Conservation (phyloP, 441 rosid species). For the Francoa sonchifolia region DNA sequence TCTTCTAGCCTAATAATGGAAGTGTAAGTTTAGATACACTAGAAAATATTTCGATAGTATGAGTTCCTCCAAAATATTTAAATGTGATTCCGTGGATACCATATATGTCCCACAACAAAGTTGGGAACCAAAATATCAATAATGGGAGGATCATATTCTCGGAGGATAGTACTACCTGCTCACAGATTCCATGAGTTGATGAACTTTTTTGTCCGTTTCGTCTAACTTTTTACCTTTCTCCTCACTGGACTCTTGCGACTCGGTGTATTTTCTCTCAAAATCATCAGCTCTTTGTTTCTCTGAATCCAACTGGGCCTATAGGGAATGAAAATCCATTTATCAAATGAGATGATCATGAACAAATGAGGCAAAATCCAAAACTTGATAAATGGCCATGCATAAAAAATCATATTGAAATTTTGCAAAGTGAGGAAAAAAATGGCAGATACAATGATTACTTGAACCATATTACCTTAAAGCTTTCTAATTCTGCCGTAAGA, state of each 20-base stretch:
- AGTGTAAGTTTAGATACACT: slow-evolving; percentile 9
- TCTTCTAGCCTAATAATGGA: slow-evolving; percentile 65
- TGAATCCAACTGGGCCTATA: slow-evolving; percentile 46
- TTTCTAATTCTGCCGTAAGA: slow-evolving; percentile 67
- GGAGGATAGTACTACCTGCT: slow-evolving; percentile 37
- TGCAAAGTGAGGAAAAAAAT: too few species aligned
- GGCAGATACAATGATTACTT: too few species aligned
- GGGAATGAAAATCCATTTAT: slow-evolving; percentile 4
- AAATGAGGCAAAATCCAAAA: not conserved
- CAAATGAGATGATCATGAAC: slow-evolving; percentile 4
- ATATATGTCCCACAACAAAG: not conserved
- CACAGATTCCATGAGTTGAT: slow-evolving; percentile 69
- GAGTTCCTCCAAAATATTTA: slow-evolving; percentile 4
- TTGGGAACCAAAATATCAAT: not conserved
- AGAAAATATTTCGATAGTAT: slow-evolving; percentile 5
- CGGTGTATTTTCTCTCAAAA: slow-evolving; percentile 47
- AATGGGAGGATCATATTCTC: not conserved
- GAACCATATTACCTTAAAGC: slow-evolving; percentile 44
- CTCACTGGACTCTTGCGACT: slow-evolving; percentile 41
- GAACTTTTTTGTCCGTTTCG: slow-evolving; percentile 69
- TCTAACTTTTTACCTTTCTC: slow-evolving; percentile 47
- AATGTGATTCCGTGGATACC: not conserved
- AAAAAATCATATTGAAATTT: too few species aligned
- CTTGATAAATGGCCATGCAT: not conserved
- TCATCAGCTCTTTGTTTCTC: slow-evolving; percentile 67